Evolutionary conservation across 192 early-diverging fungal genomes (phyloP), one percentile per base, ranked within the genome.

Genomic region (Coemansia asiatica): DNA sequence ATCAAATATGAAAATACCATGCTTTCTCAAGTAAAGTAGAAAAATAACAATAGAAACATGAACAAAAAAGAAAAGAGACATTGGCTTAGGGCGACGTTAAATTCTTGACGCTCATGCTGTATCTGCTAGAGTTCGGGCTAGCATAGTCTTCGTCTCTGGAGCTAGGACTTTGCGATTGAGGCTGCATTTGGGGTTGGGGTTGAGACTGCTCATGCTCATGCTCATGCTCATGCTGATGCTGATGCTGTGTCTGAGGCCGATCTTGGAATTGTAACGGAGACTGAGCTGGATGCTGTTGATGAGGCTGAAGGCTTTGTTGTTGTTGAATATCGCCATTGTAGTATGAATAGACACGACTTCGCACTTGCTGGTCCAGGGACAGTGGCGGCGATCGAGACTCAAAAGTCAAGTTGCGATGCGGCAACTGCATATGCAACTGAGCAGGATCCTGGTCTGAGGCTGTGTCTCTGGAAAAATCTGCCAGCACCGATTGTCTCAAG

Each of bases 31-130:
- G n/a, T n/a, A n/a, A n/a, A n/a, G n/a, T n/a, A n/a, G n/a, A n/a
- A 51, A 51, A 51, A 19, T 6, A 51, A 51, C 6, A 25, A 23
- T 25, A 25, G 22, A 21, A 51, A 26, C n/a, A 21, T 19, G 18
- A 0, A 49, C 9, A 49, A 18, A 49, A 51, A 51, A 4, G 23
- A 51, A 51, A 18, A 54, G 26, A 25, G 10, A 54, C 6, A 55
- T 21, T 49, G 18, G 29, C 19, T 28, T 63, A 80, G 5, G 79
- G 79, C 21, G 73, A 64, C 27, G 69, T 81, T 55, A 81, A 54
- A 26, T 81, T 81, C 40, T 62, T 66, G 1, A 81, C 73, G 25
- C 79, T 81, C 79, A 81, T 81, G 58, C 79, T 81, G 56, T 75
- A 71, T 22, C 72, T 50, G 16, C 70, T 62, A 33, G 69, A 70